Evolutionary conservation across 2,329 filamentous ascomycete species (phyloP).

Genomic region (Ilyonectria mors-panacis): DNA sequence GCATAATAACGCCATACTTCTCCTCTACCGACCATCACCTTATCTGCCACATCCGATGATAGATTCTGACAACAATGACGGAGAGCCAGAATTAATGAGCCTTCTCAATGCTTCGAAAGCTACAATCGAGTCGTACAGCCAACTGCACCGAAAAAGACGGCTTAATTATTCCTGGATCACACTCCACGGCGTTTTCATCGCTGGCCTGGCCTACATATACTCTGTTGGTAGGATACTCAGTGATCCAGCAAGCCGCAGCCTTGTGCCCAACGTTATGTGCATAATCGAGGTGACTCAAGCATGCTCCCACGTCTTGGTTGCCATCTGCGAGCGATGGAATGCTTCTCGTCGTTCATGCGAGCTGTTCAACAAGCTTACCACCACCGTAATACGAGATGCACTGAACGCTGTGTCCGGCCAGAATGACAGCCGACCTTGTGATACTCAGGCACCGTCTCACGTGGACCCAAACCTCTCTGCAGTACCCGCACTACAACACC

Average conservation of each 20-base stretch:
- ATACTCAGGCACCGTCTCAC: too few species aligned
- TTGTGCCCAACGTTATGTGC: conserved; percentile 1
- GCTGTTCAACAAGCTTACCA: conserved; percentile 23
- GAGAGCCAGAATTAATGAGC: conserved; percentile 1
- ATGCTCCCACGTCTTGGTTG: conserved; percentile 22
- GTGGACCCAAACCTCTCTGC: too few species aligned
- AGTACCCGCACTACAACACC: too few species aligned
- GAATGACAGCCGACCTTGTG: not conserved
- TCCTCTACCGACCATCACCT: conserved; percentile 28
- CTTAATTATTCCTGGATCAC: conserved; percentile 33
- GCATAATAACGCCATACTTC: conserved; percentile 22
- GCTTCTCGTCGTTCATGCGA: conserved; percentile 23
- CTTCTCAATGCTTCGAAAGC: conserved; percentile 13
- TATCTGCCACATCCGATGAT: conserved; percentile 16
- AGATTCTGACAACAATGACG: not conserved
- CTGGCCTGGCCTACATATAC: conserved; percentile 24
- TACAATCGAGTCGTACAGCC: conserved; percentile 23
- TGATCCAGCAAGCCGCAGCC: not conserved
- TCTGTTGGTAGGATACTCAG: conserved; percentile 3
- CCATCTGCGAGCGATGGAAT: conserved; percentile 30
- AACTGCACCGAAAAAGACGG: conserved; percentile 18
- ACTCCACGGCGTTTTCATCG: conserved; percentile 24
- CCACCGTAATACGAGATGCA: conserved; percentile 9
- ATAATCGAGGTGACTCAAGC: conserved; percentile 19
- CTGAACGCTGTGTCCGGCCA: not conserved